Percentiles rank a stretch among this genome's conserved stretches.
phyloP scores from a whole-genome alignment of 495 filamentous ascomycete genomes.

The Niebla homalea region DNA sequence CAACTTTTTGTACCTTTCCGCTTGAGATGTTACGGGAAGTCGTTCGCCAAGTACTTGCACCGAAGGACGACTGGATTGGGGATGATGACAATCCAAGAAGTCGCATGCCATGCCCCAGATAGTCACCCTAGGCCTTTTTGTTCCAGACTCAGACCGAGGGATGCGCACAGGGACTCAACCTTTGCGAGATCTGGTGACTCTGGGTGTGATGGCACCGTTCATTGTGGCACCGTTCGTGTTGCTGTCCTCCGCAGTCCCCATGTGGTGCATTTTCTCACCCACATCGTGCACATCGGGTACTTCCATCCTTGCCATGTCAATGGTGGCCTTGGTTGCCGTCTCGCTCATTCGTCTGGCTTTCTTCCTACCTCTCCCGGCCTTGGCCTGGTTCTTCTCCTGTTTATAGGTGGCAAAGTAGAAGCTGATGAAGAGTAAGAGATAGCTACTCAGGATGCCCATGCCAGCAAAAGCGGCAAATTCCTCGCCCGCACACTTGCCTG shows the following conservation, averaged over 20 bases:
- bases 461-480: constrained; percentile 94
- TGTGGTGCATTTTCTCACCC: constrained; percentile 8
- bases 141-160: no score
- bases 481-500: constrained; percentile 82
- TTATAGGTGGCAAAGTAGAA: constrained; percentile 98
- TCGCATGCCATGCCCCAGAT: neutral
- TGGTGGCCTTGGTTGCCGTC: constrained; percentile 37
- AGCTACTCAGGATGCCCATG: constrained; percentile 80
- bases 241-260: neutral
- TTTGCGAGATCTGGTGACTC: constrained; percentile 14
- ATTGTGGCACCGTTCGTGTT: constrained; percentile 3
- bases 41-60: no score
- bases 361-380: constrained; percentile 13
- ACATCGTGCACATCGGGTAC: constrained; percentile 25
- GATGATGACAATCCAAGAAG: neutral
- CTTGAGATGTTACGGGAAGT: no score
- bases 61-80: neutral
- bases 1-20: no score
- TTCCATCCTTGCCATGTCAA: constrained; percentile 42
- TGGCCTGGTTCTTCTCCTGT: constrained; percentile 50
- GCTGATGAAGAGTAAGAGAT: constrained; percentile 94
- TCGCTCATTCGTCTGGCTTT: constrained; percentile 35
- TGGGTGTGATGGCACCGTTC: constrained; percentile 9
- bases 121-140: no score
- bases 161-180: neutral